Evolutionary conservation across 1,284 basidiomycete species (phyloP).

Genomic region (Clitocybe nebularis): DNA sequence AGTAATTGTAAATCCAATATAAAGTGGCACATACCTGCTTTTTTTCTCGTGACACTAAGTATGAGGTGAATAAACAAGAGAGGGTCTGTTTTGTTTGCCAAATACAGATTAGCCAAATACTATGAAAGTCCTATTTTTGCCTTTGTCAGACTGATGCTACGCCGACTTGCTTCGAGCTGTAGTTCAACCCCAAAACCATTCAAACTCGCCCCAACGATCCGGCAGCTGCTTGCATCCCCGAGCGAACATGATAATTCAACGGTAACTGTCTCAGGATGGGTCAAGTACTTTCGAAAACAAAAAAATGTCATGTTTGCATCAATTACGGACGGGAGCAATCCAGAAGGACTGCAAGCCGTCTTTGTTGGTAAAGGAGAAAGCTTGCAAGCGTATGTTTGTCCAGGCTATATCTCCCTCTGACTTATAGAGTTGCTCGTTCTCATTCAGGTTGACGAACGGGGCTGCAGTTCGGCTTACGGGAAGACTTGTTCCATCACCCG

Average conservation of each 20-base stretch:
- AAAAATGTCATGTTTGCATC: conserved; percentile 85
- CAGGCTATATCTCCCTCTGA: not conserved
- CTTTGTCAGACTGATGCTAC: no score
- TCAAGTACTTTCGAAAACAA: conserved; percentile 80
- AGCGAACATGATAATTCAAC: conserved; percentile 8
- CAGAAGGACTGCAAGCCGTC: conserved; percentile 74
- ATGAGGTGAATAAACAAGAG: no score
- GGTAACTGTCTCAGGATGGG: conserved; percentile 68
- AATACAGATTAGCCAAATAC: no score
- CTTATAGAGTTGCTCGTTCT: conserved; percentile 4
- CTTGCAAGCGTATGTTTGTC: conserved; percentile 35
- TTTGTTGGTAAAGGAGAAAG: conserved; percentile 38
- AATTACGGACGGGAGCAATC: conserved; percentile 76
- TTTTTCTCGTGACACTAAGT: no score
- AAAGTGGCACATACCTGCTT: no score
- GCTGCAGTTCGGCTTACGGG: conserved; percentile 70
- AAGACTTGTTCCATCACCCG: conserved; percentile 59
- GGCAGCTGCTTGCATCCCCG: conserved; percentile 44
- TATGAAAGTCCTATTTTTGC: no score
- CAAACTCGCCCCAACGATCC: conserved; percentile 50
- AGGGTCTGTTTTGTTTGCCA: no score
- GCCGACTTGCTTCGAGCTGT: conserved; percentile 21
- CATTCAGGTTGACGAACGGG: conserved; percentile 62
- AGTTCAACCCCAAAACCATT: conserved; percentile 16
- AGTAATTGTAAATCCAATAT: conserved; percentile 1